Percentiles rank a stretch among this genome's conserved stretches.
Conservation (phyloP, 805 yeast species). For the Spathaspora passalidarum region DNA sequence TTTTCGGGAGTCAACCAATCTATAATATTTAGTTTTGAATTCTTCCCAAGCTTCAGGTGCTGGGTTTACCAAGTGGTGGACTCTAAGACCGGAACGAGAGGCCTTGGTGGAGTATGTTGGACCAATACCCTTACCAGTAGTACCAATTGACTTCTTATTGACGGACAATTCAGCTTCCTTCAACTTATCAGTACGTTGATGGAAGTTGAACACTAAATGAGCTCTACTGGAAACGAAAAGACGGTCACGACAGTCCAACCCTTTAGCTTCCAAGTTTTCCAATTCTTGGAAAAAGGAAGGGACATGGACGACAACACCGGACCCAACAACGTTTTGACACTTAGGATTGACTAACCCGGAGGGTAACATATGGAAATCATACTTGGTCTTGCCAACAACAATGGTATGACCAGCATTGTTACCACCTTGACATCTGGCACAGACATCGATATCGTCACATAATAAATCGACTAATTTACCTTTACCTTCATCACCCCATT, state of each 20-base stretch:
- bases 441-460: slow-evolving; percentile 92
- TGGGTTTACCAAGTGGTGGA: slow-evolving; percentile 89
- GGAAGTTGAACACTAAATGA: slow-evolving; percentile 96
- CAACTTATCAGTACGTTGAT: slow-evolving; percentile 92
- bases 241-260: slow-evolving; percentile 70
- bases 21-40: slow-evolving; percentile 72
- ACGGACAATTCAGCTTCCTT: slow-evolving; percentile 86
- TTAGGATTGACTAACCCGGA: slow-evolving; percentile 95
- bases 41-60: slow-evolving; percentile 93
- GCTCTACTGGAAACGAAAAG: slow-evolving; percentile 90
- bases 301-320: slow-evolving; percentile 94
- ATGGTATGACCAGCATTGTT: slow-evolving; percentile 99
- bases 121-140: slow-evolving; percentile 98
- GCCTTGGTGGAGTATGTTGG: slow-evolving; percentile 98
- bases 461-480: slow-evolving; percentile 94
- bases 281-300: slow-evolving; percentile 91
- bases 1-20: slow-evolving; percentile 76
- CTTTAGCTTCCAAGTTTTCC: slow-evolving; percentile 76
- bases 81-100: slow-evolving; percentile 93
- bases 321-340: slow-evolving; percentile 86
- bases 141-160: slow-evolving; percentile 86
- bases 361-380: slow-evolving; percentile 98
- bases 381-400: slow-evolving; percentile 82
- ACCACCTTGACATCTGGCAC: slow-evolving; percentile 98
- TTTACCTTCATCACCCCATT: slow-evolving; percentile 99